Conservation (phyloP, 129 eudicot species). For the Pulicaria dysenterica region DNA sequence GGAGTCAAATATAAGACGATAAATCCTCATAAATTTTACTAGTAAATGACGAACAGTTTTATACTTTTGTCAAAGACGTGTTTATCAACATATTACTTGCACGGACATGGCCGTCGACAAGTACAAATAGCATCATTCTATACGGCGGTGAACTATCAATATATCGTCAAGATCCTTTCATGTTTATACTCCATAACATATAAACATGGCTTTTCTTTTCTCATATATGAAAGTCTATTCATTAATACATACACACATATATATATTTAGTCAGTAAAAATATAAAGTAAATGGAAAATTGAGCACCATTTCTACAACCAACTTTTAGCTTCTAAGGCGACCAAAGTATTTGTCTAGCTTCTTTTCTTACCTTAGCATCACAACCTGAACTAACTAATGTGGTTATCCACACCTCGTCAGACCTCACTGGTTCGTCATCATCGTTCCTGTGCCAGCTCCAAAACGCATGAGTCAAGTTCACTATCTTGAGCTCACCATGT, state of each 20-base stretch:
- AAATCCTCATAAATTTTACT: background rate
- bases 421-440: slow-evolving; percentile 85
- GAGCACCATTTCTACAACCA: slow-evolving; percentile 8
- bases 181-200: too few relatives aligned
- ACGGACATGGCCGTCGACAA: too few relatives aligned
- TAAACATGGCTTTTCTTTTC: too few relatives aligned
- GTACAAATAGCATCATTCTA: background rate
- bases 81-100: too few relatives aligned
- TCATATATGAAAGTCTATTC: too few relatives aligned
- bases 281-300: slow-evolving; percentile 9
- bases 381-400: slow-evolving; percentile 70
- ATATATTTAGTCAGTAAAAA: slow-evolving; percentile 1
- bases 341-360: slow-evolving; percentile 49
- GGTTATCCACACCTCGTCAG: slow-evolving; percentile 92
- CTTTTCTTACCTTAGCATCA: slow-evolving; percentile 36
- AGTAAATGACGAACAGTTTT: background rate
- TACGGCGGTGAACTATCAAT: too few relatives aligned
- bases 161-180: too few relatives aligned
- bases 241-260: background rate
- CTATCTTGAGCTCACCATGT: slow-evolving; percentile 85
- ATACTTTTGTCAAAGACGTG: background rate
- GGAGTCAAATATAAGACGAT: background rate
- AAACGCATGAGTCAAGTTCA: slow-evolving; percentile 76
- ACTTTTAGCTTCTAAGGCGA: slow-evolving; percentile 34
- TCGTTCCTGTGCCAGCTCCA: slow-evolving; percentile 99